Percentiles rank a stretch among this genome's conserved stretches.
Conservation (phyloP, 2,329 filamentous ascomycete species). For the Talaromyces sp. region DNA sequence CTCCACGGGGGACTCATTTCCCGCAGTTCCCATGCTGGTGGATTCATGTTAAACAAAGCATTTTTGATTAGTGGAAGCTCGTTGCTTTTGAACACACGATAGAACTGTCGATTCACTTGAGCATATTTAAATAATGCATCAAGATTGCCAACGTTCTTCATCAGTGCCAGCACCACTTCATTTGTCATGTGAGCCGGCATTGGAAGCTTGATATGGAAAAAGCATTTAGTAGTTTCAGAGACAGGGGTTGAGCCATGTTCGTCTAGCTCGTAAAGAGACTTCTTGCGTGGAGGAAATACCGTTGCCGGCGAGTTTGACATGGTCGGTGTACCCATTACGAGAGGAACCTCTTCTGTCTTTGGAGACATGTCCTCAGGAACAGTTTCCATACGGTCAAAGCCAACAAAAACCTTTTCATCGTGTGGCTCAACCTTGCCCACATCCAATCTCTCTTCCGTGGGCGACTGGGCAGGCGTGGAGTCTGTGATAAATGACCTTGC, state of each 20-base stretch:
- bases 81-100: constrained; percentile 55
- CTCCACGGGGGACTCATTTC: constrained; percentile 55
- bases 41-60: constrained; percentile 52
- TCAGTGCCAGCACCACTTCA: constrained; percentile 51
- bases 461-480: constrained; percentile 1
- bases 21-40: constrained; percentile 58
- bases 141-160: constrained; percentile 48
- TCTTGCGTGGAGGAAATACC: not conserved
- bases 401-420: constrained; percentile 13
- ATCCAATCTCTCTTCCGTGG: constrained; percentile 1
- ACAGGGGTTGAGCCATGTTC: constrained; percentile 25
- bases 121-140: constrained; percentile 56
- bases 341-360: constrained; percentile 14
- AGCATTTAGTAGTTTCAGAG: constrained; percentile 5
- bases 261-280: constrained; percentile 33
- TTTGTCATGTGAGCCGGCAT: constrained; percentile 47
- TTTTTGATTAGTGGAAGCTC: constrained; percentile 53
- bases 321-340: not conserved
- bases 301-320: not conserved
- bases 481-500: constrained; percentile 13
- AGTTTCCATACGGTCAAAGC: constrained; percentile 7
- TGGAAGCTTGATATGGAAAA: constrained; percentile 21
- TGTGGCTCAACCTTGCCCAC: not conserved
- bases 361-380: constrained; percentile 1
- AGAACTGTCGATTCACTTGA: constrained; percentile 55